Evolutionary conservation across 1,284 basidiomycete species (phyloP).

Genomic region (Cutaneotrichosporon arboriforme): DNA sequence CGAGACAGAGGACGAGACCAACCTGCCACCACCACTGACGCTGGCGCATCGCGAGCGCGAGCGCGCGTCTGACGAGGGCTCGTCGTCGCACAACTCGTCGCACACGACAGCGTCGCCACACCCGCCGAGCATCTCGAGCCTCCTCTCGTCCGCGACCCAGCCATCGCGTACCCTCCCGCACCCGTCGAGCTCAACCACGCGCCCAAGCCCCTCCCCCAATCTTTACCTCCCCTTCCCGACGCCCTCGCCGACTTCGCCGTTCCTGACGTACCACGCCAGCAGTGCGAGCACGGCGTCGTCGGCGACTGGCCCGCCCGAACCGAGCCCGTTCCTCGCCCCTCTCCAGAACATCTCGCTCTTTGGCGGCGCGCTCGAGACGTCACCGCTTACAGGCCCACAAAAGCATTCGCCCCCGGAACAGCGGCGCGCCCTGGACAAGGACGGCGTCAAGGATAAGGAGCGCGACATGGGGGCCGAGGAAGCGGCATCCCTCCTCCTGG

Average conservation of each 20-base stretch:
- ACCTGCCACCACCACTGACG: conserved; percentile 34
- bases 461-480: conserved; percentile 35
- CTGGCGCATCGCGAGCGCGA: conserved; percentile 17
- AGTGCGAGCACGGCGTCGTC: conserved; percentile 4
- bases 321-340: conserved; percentile 40
- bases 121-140: conserved; percentile 12
- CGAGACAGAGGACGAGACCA: conserved; percentile 37
- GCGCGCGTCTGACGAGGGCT: conserved; percentile 57
- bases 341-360: conserved; percentile 38
- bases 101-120: conserved; percentile 8
- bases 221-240: conserved; percentile 46
- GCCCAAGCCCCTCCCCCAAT: conserved; percentile 31
- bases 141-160: conserved; percentile 8
- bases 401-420: conserved; percentile 17
- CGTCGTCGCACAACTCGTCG: conserved; percentile 50
- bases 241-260: conserved; percentile 43
- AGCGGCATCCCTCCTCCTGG: conserved; percentile 41
- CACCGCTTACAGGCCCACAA: conserved; percentile 19
- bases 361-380: conserved; percentile 25
- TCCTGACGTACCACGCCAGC: conserved; percentile 29
- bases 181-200: conserved; percentile 3
- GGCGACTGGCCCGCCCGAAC: conserved; percentile 28
- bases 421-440: conserved; percentile 3
- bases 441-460: not conserved
- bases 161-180: conserved; percentile 12